Percentiles rank a stretch among this genome's conserved stretches.
Conservation (phyloP, 164 flowering plant genomes). For the Protea cynaroides region DNA sequence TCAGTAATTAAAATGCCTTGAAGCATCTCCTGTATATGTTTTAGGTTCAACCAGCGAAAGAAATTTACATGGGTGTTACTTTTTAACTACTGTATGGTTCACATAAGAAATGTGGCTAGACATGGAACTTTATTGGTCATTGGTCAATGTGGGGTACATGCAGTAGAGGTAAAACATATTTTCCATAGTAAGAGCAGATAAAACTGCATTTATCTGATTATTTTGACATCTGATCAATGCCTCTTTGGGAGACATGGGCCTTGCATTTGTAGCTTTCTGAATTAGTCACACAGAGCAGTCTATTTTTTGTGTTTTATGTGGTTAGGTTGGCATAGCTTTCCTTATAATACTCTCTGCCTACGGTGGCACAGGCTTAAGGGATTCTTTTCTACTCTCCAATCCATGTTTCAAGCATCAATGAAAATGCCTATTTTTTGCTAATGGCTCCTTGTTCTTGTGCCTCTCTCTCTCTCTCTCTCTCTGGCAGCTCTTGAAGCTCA, state of each 20-base stretch:
- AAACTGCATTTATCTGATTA: neutral
- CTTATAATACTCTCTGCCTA: too few species aligned
- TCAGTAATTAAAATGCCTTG: neutral
- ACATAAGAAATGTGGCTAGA: neutral
- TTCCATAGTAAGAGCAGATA: neutral
- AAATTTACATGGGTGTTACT: too few species aligned
- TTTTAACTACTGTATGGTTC: too few species aligned
- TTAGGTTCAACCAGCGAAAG: neutral
- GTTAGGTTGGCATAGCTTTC: too few species aligned
- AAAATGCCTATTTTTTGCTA: neutral
- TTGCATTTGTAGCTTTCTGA: too few species aligned
- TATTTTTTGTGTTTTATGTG: too few species aligned
- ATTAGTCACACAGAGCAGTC: too few species aligned
- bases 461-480: conserved; percentile 1
- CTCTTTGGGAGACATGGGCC: too few species aligned
- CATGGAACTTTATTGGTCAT: neutral
- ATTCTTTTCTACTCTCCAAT: too few species aligned
- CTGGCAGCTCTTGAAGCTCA: conserved; percentile 82
- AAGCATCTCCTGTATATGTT: neutral
- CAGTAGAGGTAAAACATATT: neutral
- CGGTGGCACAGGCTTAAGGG: too few species aligned
- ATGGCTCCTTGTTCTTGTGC: neutral
- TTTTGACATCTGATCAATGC: too few species aligned
- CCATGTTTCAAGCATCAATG: too few species aligned
- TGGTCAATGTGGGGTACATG: neutral